A percentile compares a stretch with the other conserved stretches of the same genome.
These are phyloP conservation scores for Auricularia sp. DNA, from an alignment of 768 basidiomycete species.

Conservation along the genomic window DNA sequence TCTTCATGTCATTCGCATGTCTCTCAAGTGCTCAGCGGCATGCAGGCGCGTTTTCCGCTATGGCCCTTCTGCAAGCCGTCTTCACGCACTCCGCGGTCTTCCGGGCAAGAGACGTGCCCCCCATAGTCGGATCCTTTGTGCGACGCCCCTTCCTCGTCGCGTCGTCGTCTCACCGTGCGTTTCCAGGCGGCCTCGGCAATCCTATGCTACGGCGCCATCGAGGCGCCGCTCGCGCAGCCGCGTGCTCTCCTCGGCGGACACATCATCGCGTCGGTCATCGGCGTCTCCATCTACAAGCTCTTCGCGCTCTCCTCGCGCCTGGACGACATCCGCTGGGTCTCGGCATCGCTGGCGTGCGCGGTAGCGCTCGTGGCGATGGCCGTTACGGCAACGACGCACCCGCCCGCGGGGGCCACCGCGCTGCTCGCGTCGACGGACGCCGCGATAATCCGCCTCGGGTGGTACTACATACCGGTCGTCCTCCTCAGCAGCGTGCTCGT, in stretches of 20 bases:
- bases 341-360: conserved; percentile 36
- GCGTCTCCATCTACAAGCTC: conserved; percentile 42
- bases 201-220: conserved; percentile 43
- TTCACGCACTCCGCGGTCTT: conserved; percentile 43
- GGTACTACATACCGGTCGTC: conserved; percentile 44
- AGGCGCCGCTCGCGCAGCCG: conserved; percentile 45
- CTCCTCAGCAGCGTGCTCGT: conserved; percentile 37
- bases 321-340: conserved; percentile 39
- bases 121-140: conserved; percentile 41
- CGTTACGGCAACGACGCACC: conserved; percentile 41
- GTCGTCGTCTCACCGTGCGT: neutral
- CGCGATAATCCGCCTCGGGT: conserved; percentile 34
- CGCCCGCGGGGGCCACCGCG: conserved; percentile 49
- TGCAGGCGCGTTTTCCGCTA: conserved; percentile 33
- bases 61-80: conserved; percentile 39
- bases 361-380: conserved; percentile 36
- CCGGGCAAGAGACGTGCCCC: conserved; percentile 33
- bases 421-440: conserved; percentile 36
- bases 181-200: conserved; percentile 46
- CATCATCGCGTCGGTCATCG: conserved; percentile 38
- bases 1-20: neutral
- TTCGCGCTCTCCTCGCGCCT: conserved; percentile 37
- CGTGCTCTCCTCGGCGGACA: conserved; percentile 42
- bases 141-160: conserved; percentile 10
- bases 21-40: neutral